Evolutionary conservation across 169 alveolate genomes (phyloP).

Genomic region (Perkinsus chesapeaki): DNA sequence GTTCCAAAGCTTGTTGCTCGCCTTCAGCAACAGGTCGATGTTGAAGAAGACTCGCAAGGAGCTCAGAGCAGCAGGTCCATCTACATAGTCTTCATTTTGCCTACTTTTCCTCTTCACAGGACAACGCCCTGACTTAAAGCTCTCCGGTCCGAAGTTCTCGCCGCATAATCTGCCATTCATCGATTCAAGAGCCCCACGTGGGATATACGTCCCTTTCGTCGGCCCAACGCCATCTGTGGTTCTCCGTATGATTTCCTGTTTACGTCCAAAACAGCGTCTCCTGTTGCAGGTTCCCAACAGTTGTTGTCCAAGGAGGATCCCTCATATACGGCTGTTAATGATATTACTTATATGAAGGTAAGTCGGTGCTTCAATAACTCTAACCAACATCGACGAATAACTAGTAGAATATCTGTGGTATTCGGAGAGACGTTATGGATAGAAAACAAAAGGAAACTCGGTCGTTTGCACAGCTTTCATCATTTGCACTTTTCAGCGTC

Average conservation of each 20-base stretch:
- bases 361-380: neutral
- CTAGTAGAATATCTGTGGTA: no score
- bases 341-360: neutral
- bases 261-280: neutral
- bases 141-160: neutral
- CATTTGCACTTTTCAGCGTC: no score
- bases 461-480: no score
- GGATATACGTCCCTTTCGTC: neutral
- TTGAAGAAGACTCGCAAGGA: neutral
- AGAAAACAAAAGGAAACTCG: no score
- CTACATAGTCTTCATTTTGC: neutral
- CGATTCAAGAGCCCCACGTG: neutral
- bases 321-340: neutral
- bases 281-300: neutral
- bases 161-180: neutral
- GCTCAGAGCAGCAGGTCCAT: neutral
- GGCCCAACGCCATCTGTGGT: neutral
- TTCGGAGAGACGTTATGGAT: no score
- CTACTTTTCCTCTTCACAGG: neutral
- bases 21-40: neutral
- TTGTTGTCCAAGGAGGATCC: neutral
- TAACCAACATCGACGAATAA: no score
- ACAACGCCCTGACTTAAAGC: neutral
- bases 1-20: neutral
- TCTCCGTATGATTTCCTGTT: neutral